phyloP scores from a whole-genome alignment of 352 stramenopile genomes.

The Blastocystis sp. region DNA sequence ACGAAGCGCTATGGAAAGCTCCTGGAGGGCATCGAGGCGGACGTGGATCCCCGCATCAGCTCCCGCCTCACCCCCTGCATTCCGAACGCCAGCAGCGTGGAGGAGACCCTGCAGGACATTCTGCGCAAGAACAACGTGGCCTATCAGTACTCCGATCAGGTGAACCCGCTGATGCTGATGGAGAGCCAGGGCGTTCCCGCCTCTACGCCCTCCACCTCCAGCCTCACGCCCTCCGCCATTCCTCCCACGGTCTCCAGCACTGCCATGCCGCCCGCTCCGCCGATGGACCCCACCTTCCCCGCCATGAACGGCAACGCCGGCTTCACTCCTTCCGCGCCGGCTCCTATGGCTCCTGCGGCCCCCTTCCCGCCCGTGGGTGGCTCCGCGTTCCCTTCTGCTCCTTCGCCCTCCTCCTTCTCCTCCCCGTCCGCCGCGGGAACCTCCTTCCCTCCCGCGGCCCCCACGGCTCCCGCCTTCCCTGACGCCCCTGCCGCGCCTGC shows the following conservation, averaged over 20 bases:
- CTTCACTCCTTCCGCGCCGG: slow-evolving; percentile 1
- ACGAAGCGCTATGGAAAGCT: not conserved
- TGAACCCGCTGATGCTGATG: not conserved
- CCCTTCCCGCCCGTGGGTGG: not conserved
- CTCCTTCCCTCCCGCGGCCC: not conserved
- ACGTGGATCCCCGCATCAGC: slow-evolving; percentile 40
- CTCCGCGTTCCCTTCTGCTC: not conserved
- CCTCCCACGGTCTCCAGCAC: not conserved
- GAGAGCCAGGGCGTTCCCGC: not conserved
- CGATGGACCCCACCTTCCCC: not conserved
- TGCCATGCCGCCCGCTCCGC: not conserved
- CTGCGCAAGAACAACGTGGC: slow-evolving; percentile 27
- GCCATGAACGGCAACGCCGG: not conserved
- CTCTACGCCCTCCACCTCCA: not conserved
- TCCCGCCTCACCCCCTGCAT: slow-evolving; percentile 54
- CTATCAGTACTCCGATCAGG: not conserved
- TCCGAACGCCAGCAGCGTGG: slow-evolving; percentile 37
- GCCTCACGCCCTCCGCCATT: not conserved
- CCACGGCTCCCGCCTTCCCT: slow-evolving; percentile 1
- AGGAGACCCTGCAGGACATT: slow-evolving; percentile 39
- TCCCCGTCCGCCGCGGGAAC: not conserved
- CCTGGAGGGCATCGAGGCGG: not conserved
- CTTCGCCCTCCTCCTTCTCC: not conserved
- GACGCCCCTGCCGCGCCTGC: not conserved
- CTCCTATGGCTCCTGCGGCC: not conserved